Evolutionary conservation across 2,329 filamentous ascomycete genomes (phyloP).

Genomic region (Colletotrichum sp.): DNA sequence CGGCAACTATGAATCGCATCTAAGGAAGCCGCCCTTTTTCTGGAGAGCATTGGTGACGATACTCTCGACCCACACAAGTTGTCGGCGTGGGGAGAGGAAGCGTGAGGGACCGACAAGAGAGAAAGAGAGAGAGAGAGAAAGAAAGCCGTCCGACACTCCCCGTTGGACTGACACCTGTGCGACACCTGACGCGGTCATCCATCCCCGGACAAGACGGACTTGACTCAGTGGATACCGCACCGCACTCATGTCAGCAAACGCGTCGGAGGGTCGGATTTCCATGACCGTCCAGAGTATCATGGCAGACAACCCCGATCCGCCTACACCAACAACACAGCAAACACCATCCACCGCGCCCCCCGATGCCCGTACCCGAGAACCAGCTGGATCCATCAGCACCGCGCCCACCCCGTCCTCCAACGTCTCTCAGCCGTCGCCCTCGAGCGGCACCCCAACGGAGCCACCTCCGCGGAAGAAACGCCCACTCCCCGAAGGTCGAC

Average conservation of each 20-base stretch:
- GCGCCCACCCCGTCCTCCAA: conserved; percentile 1
- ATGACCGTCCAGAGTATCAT: conserved; percentile 7
- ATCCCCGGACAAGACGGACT: conserved; percentile 12
- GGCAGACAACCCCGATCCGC: background rate
- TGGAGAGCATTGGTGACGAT: background rate
- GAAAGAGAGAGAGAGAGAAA: background rate
- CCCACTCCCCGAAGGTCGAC: background rate
- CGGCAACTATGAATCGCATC: background rate
- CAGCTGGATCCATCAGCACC: background rate
- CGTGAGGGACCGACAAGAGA: background rate
- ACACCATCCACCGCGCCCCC: background rate
- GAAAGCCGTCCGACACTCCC: background rate
- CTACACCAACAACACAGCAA: background rate
- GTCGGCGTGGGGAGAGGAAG: background rate
- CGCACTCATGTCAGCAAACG: background rate
- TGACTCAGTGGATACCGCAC: conserved; percentile 6
- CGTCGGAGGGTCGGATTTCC: conserved; percentile 12
- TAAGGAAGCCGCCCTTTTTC: background rate
- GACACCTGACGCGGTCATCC: background rate
- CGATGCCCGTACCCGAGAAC: background rate
- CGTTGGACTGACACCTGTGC: background rate
- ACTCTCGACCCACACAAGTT: background rate
- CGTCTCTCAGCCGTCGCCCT: background rate
- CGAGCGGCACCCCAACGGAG: background rate
- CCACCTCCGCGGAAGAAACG: background rate